A percentile compares a stretch with the other conserved stretches of the same genome.
These are phyloP conservation scores for Fusarium sororula DNA, from an alignment of 2,329 filamentous ascomycete species.

Conservation along the genomic window DNA sequence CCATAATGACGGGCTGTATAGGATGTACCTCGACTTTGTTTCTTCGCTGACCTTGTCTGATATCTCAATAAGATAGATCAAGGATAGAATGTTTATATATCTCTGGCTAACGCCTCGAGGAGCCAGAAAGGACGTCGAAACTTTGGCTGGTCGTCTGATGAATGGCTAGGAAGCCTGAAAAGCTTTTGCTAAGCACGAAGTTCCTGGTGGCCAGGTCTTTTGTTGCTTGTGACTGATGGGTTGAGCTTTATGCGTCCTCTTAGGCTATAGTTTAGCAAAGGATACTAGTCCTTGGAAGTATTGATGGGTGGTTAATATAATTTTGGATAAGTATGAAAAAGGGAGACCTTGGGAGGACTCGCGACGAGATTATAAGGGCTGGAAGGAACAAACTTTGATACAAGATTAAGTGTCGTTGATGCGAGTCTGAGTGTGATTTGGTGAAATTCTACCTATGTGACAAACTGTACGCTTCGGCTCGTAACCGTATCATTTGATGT, in stretches of 20 bases:
- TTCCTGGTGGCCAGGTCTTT: background rate
- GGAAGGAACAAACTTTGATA: background rate
- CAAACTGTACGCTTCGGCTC: background rate
- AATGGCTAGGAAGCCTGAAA: no score
- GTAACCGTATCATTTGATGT: background rate
- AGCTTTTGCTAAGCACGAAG: background rate
- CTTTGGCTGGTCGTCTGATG: background rate
- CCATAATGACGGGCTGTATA: background rate
- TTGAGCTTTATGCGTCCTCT: background rate
- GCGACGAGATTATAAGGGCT: background rate
- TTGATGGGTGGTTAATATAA: background rate
- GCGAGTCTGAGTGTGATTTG: background rate
- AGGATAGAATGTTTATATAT: background rate
- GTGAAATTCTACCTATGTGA: background rate
- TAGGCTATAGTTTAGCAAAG: background rate
- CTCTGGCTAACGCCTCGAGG: background rate
- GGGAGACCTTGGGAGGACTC: background rate
- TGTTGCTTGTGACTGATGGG: background rate
- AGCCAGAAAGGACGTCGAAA: background rate
- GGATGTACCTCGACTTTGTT: background rate
- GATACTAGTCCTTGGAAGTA: fast-evolving
- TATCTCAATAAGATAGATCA: background rate
- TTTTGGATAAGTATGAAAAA: background rate
- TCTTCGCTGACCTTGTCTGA: background rate
- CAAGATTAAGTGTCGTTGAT: background rate